Percentiles rank a stretch among this genome's conserved stretches.
These are phyloP conservation scores for Saturnispora besseyi DNA, from an alignment of 805 yeast genomes.

Conservation along the genomic window DNA sequence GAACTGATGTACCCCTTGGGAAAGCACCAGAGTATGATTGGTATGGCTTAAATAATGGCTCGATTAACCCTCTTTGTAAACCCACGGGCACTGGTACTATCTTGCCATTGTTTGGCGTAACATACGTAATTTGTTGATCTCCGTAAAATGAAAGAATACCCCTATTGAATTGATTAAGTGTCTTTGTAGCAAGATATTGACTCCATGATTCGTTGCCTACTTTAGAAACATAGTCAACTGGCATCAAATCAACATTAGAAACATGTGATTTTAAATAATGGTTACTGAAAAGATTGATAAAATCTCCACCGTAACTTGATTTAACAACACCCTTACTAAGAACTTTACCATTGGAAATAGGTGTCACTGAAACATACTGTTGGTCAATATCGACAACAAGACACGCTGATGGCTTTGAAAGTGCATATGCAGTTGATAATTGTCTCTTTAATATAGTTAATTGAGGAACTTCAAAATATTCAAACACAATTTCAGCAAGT, in stretches of 20 bases:
- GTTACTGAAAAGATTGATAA: conserved; percentile 55
- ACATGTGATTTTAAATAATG: conserved; percentile 31
- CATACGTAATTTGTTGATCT: conserved; percentile 5
- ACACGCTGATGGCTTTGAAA: conserved; percentile 63
- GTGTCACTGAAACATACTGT: conserved; percentile 60
- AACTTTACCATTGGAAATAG: conserved; percentile 67
- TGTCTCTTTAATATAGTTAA: conserved; percentile 72
- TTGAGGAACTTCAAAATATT: conserved; percentile 63
- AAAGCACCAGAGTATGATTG: conserved; percentile 26
- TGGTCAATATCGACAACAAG: conserved; percentile 77
- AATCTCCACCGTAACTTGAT: conserved; percentile 79
- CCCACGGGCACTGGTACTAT: conserved; percentile 22
- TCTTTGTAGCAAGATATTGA: conserved; percentile 25
- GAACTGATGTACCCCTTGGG: conserved; percentile 20
- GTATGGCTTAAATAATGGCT: conserved; percentile 64
- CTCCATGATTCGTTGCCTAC: conserved; percentile 2
- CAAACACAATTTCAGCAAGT: conserved; percentile 67
- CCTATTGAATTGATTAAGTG: conserved; percentile 12
- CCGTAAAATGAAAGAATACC: conserved; percentile 2
- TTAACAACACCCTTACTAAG: conserved; percentile 55
- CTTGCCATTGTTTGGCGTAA: conserved; percentile 39
- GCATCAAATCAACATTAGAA: conserved; percentile 9
- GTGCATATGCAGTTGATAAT: conserved; percentile 66
- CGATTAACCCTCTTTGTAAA: conserved; percentile 32
- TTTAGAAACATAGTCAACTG: conserved; percentile 6